Evolutionary conservation across 257 asterid species (phyloP).

Genomic region (Solanum megistacrolobum): DNA sequence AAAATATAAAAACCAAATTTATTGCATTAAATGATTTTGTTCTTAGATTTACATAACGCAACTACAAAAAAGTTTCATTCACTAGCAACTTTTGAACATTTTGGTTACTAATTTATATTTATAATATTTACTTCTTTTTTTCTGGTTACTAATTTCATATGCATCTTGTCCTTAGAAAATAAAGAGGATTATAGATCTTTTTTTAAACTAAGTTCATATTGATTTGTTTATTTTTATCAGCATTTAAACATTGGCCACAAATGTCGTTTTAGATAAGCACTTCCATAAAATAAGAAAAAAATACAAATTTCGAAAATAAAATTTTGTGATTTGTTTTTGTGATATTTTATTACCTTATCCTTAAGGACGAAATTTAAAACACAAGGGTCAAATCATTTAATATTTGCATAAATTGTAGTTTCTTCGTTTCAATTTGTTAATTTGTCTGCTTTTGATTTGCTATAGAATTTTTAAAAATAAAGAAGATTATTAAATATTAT

Average conservation of each 20-base stretch:
- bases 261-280: background rate
- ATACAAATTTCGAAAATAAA: background rate
- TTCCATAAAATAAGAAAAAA: background rate
- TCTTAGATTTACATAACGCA: too few species aligned
- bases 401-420: background rate
- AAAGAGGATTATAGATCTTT: background rate
- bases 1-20: background rate
- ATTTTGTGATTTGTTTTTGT: background rate
- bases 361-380: background rate
- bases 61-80: background rate
- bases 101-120: background rate
- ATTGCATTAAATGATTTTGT: background rate
- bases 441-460: background rate
- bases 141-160: background rate
- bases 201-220: background rate
- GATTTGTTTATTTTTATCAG: background rate
- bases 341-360: background rate
- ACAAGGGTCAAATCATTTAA: background rate
- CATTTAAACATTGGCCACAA: background rate
- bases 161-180: background rate
- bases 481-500: background rate
- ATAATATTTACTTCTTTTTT: background rate
- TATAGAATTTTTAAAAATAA: background rate
- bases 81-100: background rate
- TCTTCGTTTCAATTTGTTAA: background rate